These are phyloP conservation scores for Leccinum ponderosum DNA, from an alignment of 1,284 basidiomycete species.

Conservation along the genomic window DNA sequence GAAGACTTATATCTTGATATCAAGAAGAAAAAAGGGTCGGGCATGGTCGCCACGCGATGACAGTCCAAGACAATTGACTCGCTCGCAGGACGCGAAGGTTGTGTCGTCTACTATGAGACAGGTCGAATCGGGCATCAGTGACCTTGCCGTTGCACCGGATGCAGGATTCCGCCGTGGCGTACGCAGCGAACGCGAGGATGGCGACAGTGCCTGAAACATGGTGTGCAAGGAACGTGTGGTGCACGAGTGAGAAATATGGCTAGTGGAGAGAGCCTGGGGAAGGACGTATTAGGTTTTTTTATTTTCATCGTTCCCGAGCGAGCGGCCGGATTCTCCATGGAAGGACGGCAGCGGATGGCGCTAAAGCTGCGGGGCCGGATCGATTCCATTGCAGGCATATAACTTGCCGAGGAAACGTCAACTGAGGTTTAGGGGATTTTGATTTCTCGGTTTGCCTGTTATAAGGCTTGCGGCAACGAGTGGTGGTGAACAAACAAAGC, in stretches of 20 bases:
- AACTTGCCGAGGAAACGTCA: not conserved
- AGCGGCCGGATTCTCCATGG: not conserved
- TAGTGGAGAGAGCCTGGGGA: not conserved
- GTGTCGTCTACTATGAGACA: no score
- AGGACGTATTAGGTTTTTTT: not conserved
- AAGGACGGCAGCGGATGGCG: not conserved
- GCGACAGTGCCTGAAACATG: not conserved
- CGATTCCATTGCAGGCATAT: not conserved
- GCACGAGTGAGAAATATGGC: not conserved
- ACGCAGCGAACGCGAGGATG: slow-evolving; percentile 5
- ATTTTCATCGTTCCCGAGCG: not conserved
- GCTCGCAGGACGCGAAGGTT: not conserved
- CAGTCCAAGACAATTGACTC: not conserved
- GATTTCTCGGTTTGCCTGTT: no score
- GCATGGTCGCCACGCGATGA: not conserved
- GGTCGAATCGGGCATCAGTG: no score
- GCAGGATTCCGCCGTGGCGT: not conserved
- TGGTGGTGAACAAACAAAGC: no score
- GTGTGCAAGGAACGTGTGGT: not conserved
- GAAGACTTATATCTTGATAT: not conserved
- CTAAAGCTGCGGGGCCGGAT: not conserved
- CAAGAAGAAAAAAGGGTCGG: not conserved
- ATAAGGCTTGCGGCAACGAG: not conserved
- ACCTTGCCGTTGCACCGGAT: not conserved
- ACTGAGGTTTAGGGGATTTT: not conserved